phyloP scores from a whole-genome alignment of 805 yeast species.

The Lipomyces kockii region DNA sequence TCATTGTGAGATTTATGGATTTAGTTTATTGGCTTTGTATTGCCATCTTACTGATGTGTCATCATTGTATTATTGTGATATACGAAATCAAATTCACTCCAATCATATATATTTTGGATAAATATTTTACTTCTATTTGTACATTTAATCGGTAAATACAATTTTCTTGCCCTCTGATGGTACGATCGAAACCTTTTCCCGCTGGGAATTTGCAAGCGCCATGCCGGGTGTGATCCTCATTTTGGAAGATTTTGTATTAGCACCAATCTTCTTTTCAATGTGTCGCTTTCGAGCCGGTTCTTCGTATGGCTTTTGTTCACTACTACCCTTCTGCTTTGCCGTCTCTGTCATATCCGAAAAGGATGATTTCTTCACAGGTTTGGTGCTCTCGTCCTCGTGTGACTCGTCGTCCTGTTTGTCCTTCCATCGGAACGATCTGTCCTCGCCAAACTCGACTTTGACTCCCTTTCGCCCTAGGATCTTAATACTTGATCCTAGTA shows the following conservation, averaged over 20 bases:
- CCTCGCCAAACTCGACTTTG: slow-evolving; percentile 88
- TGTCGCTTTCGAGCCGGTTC: neutral
- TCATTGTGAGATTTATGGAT: neutral
- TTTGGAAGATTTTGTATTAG: neutral
- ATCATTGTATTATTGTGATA: neutral
- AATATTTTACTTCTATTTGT: neutral
- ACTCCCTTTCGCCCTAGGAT: slow-evolving; percentile 70
- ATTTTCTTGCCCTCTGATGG: slow-evolving; percentile 88
- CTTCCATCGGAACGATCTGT: slow-evolving; percentile 60
- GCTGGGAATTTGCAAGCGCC: slow-evolving; percentile 84
- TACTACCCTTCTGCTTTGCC: neutral
- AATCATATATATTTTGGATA: slow-evolving; percentile 9
- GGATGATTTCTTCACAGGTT: neutral
- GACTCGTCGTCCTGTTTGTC: slow-evolving; percentile 38
- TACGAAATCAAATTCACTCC: neutral
- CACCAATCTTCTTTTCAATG: neutral
- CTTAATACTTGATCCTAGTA: slow-evolving; percentile 63
- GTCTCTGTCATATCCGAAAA: neutral
- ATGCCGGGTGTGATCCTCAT: slow-evolving; percentile 59
- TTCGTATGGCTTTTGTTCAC: neutral
- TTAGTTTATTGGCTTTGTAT: neutral
- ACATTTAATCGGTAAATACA: slow-evolving; percentile 56
- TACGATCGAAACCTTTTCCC: slow-evolving; percentile 88
- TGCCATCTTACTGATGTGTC: neutral
- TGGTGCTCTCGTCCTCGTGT: neutral